A percentile compares a stretch with the other conserved stretches of the same genome.
These are phyloP conservation scores for Sarcomyxa edulis DNA, from an alignment of 768 basidiomycete species.

Conservation along the genomic window DNA sequence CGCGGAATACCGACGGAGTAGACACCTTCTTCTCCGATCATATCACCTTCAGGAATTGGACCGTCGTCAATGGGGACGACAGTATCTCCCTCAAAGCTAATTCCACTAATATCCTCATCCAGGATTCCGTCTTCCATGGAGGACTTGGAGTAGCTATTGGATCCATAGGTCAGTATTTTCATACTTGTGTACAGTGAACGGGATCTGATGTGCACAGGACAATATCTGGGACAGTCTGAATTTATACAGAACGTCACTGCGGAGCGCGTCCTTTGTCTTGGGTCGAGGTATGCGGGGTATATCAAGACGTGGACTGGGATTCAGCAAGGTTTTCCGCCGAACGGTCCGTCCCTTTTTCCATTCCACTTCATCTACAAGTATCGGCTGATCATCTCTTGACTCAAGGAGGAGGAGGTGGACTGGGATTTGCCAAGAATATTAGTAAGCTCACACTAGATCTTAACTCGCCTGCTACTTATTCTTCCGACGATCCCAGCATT, in stretches of 20 bases:
- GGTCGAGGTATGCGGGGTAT: constrained; percentile 21
- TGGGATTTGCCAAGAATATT: constrained; percentile 24
- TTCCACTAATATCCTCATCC: constrained; percentile 33
- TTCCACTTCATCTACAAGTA: not conserved
- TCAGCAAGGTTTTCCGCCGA: constrained; percentile 25
- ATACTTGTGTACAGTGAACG: no score
- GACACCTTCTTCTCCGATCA: constrained; percentile 32
- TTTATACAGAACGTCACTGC: constrained; percentile 25
- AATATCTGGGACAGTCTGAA: constrained; percentile 24
- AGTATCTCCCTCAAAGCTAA: constrained; percentile 35
- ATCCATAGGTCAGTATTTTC: constrained; percentile 22
- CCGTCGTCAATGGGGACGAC: constrained; percentile 33
- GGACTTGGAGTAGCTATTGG: constrained; percentile 37
- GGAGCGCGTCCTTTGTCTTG: constrained; percentile 17
- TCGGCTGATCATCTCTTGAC: not conserved
- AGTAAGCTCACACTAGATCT: constrained; percentile 8
- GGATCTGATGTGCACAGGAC: constrained; percentile 32
- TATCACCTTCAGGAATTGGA: constrained; percentile 32
- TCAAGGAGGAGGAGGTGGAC: constrained; percentile 27
- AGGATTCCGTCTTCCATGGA: constrained; percentile 29
- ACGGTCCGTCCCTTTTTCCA: constrained; percentile 14
- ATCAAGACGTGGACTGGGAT: constrained; percentile 31
- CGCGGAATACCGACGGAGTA: constrained; percentile 31
- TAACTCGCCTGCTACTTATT: not conserved
- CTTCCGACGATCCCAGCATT: constrained; percentile 13